Base-by-base conservation (phyloP, 441 rosid genomes). In the Brassica balearica region DNA sequence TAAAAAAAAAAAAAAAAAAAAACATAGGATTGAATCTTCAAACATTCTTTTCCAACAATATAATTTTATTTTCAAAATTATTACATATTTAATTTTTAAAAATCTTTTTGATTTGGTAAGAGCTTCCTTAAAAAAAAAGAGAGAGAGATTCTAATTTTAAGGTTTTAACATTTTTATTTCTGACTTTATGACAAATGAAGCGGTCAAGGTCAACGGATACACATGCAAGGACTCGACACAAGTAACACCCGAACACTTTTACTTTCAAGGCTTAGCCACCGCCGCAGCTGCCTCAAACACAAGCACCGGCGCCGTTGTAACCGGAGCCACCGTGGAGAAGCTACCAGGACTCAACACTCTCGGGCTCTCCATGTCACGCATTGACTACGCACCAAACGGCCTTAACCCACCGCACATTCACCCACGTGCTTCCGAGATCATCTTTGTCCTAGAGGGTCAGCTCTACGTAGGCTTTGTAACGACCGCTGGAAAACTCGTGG, bases 331-430 rank as follows among this genome's bases (percentile, higher is more conserved):
- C 36, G 95, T 92, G 2, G 89, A 87, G 36, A 86, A 91, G 78
- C 2, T 34, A 6, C 95, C 94, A 8, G 97, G 97, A 48, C 92
- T 92, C 27, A 90, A 92, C 90, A 92, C 97, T 0, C 79, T 87
- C 1, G 96, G 91, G 1, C 76, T 92, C 60, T 92, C 97, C 1
- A 68, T 92, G 74, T 27, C 94, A 0, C 88, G 94, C 15, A 82
- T 89, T 0, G 94, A 92, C 71, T 89, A 76, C 66, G 85, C 82
- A 8, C 85, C 94, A 1, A 84, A 83, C 2, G 97, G 92, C 10
- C 78, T 89, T 0, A 90, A 90, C 87, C 95, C 93, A 0, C 97
- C 94, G 0, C 94, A 91, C 87, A 80, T 87, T 0, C 97, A 92
- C 81, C 97, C 96, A 27, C 87, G 97, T 0, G 97, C 94, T 74